phyloP scores from a whole-genome alignment of 2,329 filamentous ascomycete genomes.

The Westerdykella sp. region DNA sequence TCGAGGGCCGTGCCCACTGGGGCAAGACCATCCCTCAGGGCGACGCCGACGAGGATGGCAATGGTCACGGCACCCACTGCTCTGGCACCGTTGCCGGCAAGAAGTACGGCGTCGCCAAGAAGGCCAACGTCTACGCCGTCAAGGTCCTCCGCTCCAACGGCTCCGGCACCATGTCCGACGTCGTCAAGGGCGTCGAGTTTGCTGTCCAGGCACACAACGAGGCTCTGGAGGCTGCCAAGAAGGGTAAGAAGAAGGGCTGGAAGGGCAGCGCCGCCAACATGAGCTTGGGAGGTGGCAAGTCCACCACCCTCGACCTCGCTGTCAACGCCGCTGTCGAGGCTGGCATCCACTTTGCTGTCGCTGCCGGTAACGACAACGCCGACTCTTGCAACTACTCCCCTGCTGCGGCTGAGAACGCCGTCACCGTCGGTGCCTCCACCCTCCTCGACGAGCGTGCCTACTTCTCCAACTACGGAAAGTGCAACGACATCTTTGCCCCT shows the following conservation, averaged over 20 bases:
- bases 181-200: slow-evolving; percentile 96
- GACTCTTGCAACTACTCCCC: slow-evolving; percentile 99
- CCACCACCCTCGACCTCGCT: slow-evolving; percentile 78
- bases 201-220: slow-evolving; percentile 74
- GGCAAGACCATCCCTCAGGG: slow-evolving; percentile 88
- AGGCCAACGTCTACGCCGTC: slow-evolving; percentile 92
- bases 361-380: slow-evolving; percentile 96
- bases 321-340: slow-evolving; percentile 89
- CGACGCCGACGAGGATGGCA: slow-evolving; percentile 87
- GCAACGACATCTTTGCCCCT: slow-evolving; percentile 98
- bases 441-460: slow-evolving; percentile 94
- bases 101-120: slow-evolving; percentile 99
- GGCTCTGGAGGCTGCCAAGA: slow-evolving; percentile 72
- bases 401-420: slow-evolving; percentile 80
- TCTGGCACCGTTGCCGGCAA: slow-evolving; percentile 95
- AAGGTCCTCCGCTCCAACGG: slow-evolving; percentile 98
- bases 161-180: slow-evolving; percentile 96
- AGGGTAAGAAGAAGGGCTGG: slow-evolving; percentile 89
- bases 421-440: slow-evolving; percentile 93
- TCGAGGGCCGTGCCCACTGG: slow-evolving; percentile 92
- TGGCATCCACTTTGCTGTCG: slow-evolving; percentile 95
- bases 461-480: slow-evolving; percentile 99
- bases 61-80: slow-evolving; percentile 98
- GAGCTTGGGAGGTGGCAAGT: slow-evolving; percentile 98
- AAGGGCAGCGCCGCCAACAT: slow-evolving; percentile 99